Evolutionary conservation across 2,329 filamentous ascomycete genomes (phyloP).

Genomic region (Diaporthe destruens): DNA sequence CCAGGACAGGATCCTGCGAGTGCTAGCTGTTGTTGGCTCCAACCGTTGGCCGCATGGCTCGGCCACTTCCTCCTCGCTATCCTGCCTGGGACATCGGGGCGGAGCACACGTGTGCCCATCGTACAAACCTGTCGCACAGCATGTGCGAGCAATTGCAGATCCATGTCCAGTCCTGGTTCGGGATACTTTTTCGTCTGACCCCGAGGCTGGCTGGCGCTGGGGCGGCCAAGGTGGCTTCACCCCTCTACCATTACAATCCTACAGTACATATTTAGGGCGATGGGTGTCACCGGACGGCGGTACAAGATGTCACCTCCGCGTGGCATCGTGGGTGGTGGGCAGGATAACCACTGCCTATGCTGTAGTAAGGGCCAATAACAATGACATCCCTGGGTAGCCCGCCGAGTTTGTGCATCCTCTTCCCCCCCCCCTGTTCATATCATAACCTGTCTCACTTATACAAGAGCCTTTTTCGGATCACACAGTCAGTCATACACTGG

Average conservation of each 20-base stretch:
- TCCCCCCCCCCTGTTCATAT: neutral
- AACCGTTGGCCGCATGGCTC: neutral
- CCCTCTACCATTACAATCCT: neutral
- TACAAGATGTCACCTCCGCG: neutral
- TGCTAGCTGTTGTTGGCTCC: neutral
- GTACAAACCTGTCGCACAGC: neutral
- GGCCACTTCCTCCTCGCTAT: neutral
- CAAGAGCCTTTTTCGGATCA: neutral
- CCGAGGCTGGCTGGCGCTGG: neutral
- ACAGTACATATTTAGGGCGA: neutral
- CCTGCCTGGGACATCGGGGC: neutral
- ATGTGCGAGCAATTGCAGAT: conserved; percentile 2
- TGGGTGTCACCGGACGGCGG: neutral
- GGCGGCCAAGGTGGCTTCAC: conserved; percentile 4
- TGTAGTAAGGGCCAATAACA: neutral
- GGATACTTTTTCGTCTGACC: conserved; percentile 22
- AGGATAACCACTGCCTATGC: neutral
- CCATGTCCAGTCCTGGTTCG: neutral
- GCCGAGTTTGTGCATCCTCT: neutral
- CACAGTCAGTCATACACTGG: neutral
- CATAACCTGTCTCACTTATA: neutral
- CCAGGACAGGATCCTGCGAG: neutral
- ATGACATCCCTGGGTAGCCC: neutral
- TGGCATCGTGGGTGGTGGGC: neutral
- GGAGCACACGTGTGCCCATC: neutral